Percentiles rank a stretch among this genome's conserved stretches.
These are phyloP conservation scores for Kewa caespitosa DNA, from an alignment of 179 eudicot genomes.

Conservation along the genomic window DNA sequence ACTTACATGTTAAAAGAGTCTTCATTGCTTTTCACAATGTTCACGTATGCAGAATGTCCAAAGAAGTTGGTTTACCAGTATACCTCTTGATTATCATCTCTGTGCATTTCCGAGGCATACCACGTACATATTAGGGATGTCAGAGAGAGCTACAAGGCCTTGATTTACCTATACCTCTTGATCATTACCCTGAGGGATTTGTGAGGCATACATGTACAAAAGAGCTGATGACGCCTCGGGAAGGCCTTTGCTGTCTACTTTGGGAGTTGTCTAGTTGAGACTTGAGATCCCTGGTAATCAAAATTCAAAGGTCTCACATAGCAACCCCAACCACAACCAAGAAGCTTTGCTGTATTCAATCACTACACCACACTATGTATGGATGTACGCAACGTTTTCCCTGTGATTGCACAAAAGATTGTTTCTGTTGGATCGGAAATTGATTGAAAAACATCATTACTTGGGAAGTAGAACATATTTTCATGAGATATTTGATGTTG, in stretches of 20 bases:
- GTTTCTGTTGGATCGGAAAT: neutral
- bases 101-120: too few relatives aligned
- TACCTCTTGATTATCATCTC: neutral
- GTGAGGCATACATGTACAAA: neutral
- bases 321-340: neutral
- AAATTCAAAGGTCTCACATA: neutral
- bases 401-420: too few relatives aligned
- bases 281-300: neutral
- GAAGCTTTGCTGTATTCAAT: neutral
- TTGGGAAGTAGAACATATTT: neutral
- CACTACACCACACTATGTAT: neutral
- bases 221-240: neutral
- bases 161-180: neutral
- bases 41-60: neutral
- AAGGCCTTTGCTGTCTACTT: neutral
- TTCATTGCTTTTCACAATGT: neutral
- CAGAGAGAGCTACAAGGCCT: too few relatives aligned
- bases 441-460: neutral
- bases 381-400: neutral
- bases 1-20: neutral
- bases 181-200: neutral
- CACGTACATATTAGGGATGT: too few relatives aligned
- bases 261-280: too few relatives aligned
- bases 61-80: neutral
- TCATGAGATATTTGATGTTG: neutral